Evolutionary conservation across 768 basidiomycete genomes (phyloP).

Genomic region (Collybiopsis luxurians): DNA sequence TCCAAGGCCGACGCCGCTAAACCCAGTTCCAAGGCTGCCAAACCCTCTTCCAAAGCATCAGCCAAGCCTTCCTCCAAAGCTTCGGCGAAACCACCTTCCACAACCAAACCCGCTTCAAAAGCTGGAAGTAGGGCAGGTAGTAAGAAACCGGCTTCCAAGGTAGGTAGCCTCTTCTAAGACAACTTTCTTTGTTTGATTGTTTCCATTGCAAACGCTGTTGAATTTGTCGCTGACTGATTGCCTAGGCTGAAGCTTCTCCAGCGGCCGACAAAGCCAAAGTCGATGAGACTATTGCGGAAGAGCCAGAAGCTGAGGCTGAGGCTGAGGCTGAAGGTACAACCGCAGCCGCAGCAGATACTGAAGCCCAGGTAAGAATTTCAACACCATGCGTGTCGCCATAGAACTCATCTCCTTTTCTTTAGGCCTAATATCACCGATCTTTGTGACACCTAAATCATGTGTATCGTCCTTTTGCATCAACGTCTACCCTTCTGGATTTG

Average conservation of each 20-base stretch:
- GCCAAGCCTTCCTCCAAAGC: constrained; percentile 8
- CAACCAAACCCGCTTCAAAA: constrained; percentile 35
- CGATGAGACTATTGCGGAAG: constrained; percentile 40
- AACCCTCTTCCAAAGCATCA: constrained; percentile 36
- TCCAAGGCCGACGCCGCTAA: constrained; percentile 30
- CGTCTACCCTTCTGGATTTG: not conserved
- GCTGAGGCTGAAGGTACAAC: no score
- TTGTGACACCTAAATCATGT: not conserved
- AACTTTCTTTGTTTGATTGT: not conserved
- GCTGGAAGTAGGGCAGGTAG: constrained; percentile 21
- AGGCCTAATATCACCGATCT: not conserved
- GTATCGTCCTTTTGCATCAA: not conserved
- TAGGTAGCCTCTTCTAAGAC: no score
- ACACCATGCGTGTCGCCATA: not conserved
- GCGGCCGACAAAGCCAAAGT: constrained; percentile 24
- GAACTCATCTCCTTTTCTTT: not conserved
- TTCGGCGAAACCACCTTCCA: constrained; percentile 9
- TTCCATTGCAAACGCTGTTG: not conserved
- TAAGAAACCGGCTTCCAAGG: constrained; percentile 39
- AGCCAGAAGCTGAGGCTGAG: constrained; percentile 30
- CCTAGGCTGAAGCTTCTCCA: constrained; percentile 28
- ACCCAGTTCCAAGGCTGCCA: constrained; percentile 32
- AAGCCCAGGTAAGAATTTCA: not conserved
- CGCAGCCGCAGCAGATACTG: not conserved
- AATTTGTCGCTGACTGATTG: not conserved